phyloP scores from a whole-genome alignment of 176 grass and related monocot genomes.

The Calamus simplicifolius region DNA sequence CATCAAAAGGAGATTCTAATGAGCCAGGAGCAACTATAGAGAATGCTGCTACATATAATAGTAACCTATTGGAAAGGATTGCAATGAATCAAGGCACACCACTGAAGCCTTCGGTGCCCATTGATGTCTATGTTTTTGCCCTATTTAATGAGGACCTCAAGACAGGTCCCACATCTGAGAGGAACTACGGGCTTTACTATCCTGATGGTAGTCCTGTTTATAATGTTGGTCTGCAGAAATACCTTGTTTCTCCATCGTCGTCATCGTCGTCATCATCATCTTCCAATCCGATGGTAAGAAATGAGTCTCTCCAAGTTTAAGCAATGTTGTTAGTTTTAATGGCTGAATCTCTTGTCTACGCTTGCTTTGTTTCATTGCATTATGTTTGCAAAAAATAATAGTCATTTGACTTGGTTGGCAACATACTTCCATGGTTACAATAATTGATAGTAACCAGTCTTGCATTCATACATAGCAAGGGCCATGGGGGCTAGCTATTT shows the following conservation, averaged over 20 bases:
- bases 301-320: too few relatives aligned
- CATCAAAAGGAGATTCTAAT: conserved; percentile 62
- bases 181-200: conserved; percentile 79
- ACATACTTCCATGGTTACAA: too few relatives aligned
- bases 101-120: conserved; percentile 55
- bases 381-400: too few relatives aligned
- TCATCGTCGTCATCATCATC: conserved; percentile 37
- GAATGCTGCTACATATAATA: conserved; percentile 75
- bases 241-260: background rate
- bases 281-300: conserved; percentile 32
- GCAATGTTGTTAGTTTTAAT: too few relatives aligned
- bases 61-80: conserved; percentile 65
- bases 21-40: conserved; percentile 57
- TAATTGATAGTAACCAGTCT: too few relatives aligned
- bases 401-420: too few relatives aligned
- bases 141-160: conserved; percentile 84
- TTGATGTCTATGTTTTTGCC: conserved; percentile 83
- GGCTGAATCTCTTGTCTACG: too few relatives aligned
- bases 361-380: too few relatives aligned
- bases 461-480: too few relatives aligned
- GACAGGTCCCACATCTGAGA: conserved; percentile 52
- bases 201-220: conserved; percentile 58
- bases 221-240: conserved; percentile 22
- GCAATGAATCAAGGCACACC: conserved; percentile 67
- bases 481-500: too few relatives aligned